Base-by-base conservation (phyloP, 2,329 filamentous ascomycete species). In the Endoconidiophora laricicola region DNA sequence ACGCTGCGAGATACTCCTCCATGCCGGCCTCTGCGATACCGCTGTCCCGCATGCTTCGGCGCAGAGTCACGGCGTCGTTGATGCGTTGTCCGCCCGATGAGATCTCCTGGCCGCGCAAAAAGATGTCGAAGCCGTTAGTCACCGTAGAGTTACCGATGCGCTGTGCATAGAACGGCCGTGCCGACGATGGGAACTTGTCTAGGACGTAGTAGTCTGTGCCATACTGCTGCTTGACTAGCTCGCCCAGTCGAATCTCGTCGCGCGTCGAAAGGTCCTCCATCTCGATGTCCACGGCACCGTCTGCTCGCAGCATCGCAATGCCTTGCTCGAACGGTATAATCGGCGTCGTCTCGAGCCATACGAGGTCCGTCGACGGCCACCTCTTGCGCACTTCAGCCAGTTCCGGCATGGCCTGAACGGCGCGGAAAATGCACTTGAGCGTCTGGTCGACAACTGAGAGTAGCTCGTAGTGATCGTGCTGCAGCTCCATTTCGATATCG, bases 71-170 rank as follows among this genome's bases (percentile, higher is more conserved):
- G 0, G 83, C 74, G 54, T 91, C 80, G 62, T 95, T 84, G 55
- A 95, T 93, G 75, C 88, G 86, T 64, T 95, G 88, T 6, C 88
- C 88, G 57, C 88, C 88, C 1, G 86, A 90, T 43, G 90, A 79
- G 52, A 95, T 91, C 63, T 95, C 88, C 60, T 95, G 88, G 0
- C 88, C 88, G 26, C 88, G 82, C 41, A 94, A 74, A 66, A 95
- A 95, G 52, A 95, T 93, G 62, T 95, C 88, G 58, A 94, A 95
- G 0, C 88, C 94, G 62, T 94, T 94, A 46, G 88, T 95, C 62
- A 79, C 78, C 33, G 74, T 71, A 10, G 76, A 69, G 59, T 93
- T 77, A 14, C 80, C 70, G 55, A 94, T 85, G 24, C 81, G 81
- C 75, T 94, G 88, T 1, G 88, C 86, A 61, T 95, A 94, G 66